A percentile compares a stretch with the other conserved stretches of the same genome.
These are phyloP conservation scores for Proteromonas lacertae DNA, from an alignment of 352 stramenopile species.

Conservation along the genomic window DNA sequence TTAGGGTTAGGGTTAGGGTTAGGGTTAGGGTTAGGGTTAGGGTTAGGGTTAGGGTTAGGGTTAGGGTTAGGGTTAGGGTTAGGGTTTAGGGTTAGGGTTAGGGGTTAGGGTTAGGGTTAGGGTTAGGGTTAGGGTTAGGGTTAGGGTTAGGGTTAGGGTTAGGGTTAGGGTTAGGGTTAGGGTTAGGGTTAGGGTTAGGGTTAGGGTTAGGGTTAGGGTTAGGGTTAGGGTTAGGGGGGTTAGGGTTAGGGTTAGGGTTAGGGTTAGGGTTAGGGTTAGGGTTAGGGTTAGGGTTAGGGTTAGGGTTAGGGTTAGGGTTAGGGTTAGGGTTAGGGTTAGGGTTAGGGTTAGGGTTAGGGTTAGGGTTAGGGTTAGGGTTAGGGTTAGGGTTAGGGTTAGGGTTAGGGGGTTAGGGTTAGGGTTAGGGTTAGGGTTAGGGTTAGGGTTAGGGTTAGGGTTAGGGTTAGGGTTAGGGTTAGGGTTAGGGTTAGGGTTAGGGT, in stretches of 20 bases:
- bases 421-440: constrained; percentile 2
- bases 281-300: neutral
- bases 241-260: neutral
- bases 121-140: constrained; percentile 2
- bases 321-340: neutral
- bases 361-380: constrained; percentile 2
- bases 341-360: constrained; percentile 1
- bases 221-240: no score
- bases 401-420: no score
- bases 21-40: constrained; percentile 3
- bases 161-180: constrained; percentile 2
- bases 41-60: constrained; percentile 2
- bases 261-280: neutral
- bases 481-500: constrained; percentile 2
- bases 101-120: constrained; percentile 2
- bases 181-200: constrained; percentile 2
- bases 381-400: constrained; percentile 1
- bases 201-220: constrained; percentile 2
- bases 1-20: constrained; percentile 5
- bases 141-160: constrained; percentile 2
- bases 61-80: constrained; percentile 2
- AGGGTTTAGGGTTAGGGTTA: neutral
- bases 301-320: neutral
- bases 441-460: constrained; percentile 2
- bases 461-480: constrained; percentile 2